Base-by-base conservation (phyloP, 768 basidiomycete genomes). In the Nidula microcarpa region DNA sequence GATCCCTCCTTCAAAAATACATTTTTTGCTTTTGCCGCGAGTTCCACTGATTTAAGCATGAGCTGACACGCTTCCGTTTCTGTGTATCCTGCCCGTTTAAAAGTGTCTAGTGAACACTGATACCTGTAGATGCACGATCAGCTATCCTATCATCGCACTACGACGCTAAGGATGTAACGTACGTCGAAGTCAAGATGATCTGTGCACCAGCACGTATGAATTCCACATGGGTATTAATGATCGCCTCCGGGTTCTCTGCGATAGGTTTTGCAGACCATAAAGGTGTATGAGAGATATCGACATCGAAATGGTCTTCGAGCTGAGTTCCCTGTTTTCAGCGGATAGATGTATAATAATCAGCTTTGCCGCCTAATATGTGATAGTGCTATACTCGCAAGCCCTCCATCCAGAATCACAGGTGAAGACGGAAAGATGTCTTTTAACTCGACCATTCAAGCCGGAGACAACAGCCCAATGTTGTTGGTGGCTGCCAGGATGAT, bases 221-320 rank as follows among this genome's bases (percentile, higher is more conserved):
- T 0, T 74, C 71, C 34, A 79, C 57, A 63, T 92, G 91, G 0
- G 82, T 80, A 6, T 74, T 65, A n/a, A 82, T 55, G 33, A 92
- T 74, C 0, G 72, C 68, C 11, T 77, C 74, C 0, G 83, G 80
- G 37, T 84, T 70, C 33, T 81, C 73, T 11, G 73, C 65, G 9
- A 86, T 68, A 7, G 85, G 76, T 50, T 82, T 77, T 0, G 85
- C 81, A 11, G 89, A 91, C 91, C 90, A 92, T 18, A 93, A 67
- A 2, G 84, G 76, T 1, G 79, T 77, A 34, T 77, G 65, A 1
- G 81, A 72, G 44, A 82, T 78, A 55, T 78, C 69, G 34, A 75
- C 53, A 37, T 72, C 64, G 60, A 80, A 73, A 18, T 72, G 63
- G 44, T 77, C 75, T 60, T 87, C 84, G 16, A 88, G 70, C 0